Evolutionary conservation across 331 rosid species (phyloP).

Genomic region (Acacia pycnantha): DNA sequence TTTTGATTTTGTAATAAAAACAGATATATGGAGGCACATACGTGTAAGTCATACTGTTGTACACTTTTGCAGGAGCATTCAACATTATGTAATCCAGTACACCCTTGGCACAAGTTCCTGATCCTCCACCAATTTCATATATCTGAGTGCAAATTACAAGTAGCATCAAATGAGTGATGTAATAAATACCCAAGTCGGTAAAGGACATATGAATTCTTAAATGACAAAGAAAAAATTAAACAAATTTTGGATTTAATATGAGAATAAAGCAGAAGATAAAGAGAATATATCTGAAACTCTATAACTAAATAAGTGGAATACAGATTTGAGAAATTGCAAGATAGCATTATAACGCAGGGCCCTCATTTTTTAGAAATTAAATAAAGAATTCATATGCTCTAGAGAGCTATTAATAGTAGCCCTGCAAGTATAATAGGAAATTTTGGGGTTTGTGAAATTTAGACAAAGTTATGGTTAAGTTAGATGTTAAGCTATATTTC

Average conservation of each 20-base stretch:
- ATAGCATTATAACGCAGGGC: background rate
- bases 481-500: background rate
- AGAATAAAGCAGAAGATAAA: background rate
- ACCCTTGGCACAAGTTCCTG: slow-evolving; percentile 98
- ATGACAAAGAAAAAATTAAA: background rate
- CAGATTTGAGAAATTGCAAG: background rate
- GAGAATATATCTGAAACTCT: slow-evolving; percentile 11
- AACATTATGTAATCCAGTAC: slow-evolving; percentile 94
- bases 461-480: background rate
- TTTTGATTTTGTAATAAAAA: slow-evolving; percentile 24
- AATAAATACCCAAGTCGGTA: slow-evolving; percentile 16
- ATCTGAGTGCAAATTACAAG: slow-evolving; percentile 66
- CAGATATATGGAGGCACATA: slow-evolving; percentile 49
- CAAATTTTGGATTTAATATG: background rate
- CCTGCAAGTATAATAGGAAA: background rate
- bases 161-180: slow-evolving; percentile 32
- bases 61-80: slow-evolving; percentile 90
- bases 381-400: background rate
- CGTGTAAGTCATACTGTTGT: slow-evolving; percentile 86
- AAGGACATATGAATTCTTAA: background rate
- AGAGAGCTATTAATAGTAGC: background rate
- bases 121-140: slow-evolving; percentile 99
- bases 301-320: background rate
- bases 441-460: background rate
- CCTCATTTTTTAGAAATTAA: background rate